Evolutionary conservation across 768 basidiomycete species (phyloP).

Genomic region (Agrocybe pediades): DNA sequence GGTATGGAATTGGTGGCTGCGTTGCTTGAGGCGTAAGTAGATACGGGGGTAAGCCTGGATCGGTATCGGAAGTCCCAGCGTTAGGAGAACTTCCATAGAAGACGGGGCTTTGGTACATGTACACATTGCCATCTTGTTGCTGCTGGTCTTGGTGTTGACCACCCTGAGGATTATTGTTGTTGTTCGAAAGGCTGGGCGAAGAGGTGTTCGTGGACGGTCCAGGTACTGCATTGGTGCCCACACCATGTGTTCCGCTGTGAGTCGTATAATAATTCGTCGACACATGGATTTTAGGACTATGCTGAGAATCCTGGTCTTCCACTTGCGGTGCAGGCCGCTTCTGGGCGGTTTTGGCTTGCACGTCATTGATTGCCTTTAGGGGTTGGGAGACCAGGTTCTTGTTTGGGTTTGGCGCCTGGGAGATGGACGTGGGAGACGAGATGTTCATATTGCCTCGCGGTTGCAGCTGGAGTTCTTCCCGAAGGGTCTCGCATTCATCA

Average conservation of each 20-base stretch:
- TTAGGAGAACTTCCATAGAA: constrained; percentile 18
- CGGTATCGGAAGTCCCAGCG: constrained; percentile 11
- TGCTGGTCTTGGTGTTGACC: constrained; percentile 11
- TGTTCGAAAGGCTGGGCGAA: constrained; percentile 8
- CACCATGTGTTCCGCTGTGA: constrained; percentile 18
- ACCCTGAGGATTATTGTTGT: neutral
- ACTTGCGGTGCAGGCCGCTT: constrained; percentile 24
- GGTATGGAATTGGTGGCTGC: constrained; percentile 43
- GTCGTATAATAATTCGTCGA: constrained; percentile 30
- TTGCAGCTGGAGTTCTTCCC: constrained; percentile 57
- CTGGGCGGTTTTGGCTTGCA: constrained; percentile 15
- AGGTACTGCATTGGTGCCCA: constrained; percentile 20
- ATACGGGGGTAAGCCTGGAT: constrained; percentile 24
- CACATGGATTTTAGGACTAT: constrained; percentile 28
- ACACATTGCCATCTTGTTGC: constrained; percentile 19
- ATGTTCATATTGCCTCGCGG: constrained; percentile 16
- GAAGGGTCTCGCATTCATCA: constrained; percentile 56
- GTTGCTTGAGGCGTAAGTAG: constrained; percentile 26
- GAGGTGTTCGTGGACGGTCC: constrained; percentile 15
- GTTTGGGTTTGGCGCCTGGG: constrained; percentile 2
- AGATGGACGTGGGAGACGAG: constrained; percentile 7
- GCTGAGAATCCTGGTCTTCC: constrained; percentile 21
- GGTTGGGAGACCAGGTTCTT: constrained; percentile 7
- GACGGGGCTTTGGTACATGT: constrained; percentile 20
- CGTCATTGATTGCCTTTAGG: constrained; percentile 9